Evolutionary conservation across 345 rosid species (phyloP), one percentile per base, ranked within the genome.

Genomic region (Syzygium oleosum): DNA sequence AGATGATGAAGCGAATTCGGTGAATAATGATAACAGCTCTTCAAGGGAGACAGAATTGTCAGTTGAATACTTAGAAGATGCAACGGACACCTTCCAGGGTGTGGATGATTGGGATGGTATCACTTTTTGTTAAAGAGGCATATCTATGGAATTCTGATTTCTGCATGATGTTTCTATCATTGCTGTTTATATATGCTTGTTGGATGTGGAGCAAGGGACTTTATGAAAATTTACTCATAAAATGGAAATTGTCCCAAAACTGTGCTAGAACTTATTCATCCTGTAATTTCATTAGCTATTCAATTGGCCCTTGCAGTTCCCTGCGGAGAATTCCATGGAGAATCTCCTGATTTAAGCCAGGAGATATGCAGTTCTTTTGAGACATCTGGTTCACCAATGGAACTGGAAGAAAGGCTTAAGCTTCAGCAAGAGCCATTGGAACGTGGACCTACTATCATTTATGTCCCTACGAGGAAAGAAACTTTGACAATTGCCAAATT

Each of bases 61-160:
- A 25, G 92, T 92, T 56, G 98, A 94, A 87, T 95, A 91, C 92
- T 87, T 93, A 91, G 99, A 96, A 93, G 94, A 93, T 91, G 99
- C 94, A 34, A 90, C 91, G 3, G 97, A 96, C 88, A 88, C 90
- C 90, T 94, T 93, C 84, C 93, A 91, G 88, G 90, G 85, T 83
- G 98, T 91, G 85, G 94, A 95, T 94, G 97, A 97, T 87, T 95
- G 96, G 96, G 98, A 97, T 88, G 99, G 99, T 97, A 94, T 34
- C 85, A 56, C 90, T 88, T 86, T 89, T 46, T 84, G 6, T 52
- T 52, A 84, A 52, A 51, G 51, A 84, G 34, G 85, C 4, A 84
- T 52, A 46, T 52, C 58, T 52, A 52, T 0, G 3, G 41, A 84
- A 84, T 29, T 84, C 43, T 29, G 41, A 84, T 52, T 59, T 4